Evolutionary conservation across 371 early-diverging fungal genomes (phyloP), one percentile per base, ranked within the genome.

Genomic region (Lichtheimia hyalospora): DNA sequence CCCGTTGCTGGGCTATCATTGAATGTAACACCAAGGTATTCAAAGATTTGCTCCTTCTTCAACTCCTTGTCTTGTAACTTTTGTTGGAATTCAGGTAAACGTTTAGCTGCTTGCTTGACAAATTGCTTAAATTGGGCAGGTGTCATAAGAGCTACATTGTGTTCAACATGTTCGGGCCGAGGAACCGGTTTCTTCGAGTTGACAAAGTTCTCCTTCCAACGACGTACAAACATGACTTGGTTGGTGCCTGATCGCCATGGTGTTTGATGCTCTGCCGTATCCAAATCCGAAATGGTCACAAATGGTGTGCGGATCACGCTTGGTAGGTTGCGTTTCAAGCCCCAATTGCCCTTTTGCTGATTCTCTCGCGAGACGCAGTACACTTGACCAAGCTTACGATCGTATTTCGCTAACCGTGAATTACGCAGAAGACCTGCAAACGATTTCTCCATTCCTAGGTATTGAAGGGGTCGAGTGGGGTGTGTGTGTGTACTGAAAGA

Each of bases 271-370:
- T 90, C 91, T 25, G 79, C 73, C 14, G 90, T 88, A 58, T 92
- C 92, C 48, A 90, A 74, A 20, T 76, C 74, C 34, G 71, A 67
- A 24, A 92, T 73, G 21, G 81, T 82, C 42, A 86, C 79, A 56
- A 74, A 67, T 24, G 76, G 77, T 15, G 90, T 87, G 43, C 83
- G 74, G 57, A 90, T 77, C 27, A 84, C 83, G 24, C 73, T 79
- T 14, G 92, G 91, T 49, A 92, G 69, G 60, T 82, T 80, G 25
- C 91, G 88, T 69, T 92, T 92, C 65, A 92, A 60, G n/a, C 92
- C 92, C 90, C 90, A 92, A 60, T 91, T 87, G 42, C 89, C 89
- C 18, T 69, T 71, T 34, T 68, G 57, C 64, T 82, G 82, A 54
- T 60, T 59, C 23, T 69, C 72, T 25, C 59, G 62, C 13, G 79